These are phyloP conservation scores for Apiospora hydei DNA, from an alignment of 2,329 filamentous ascomycete species.

Conservation along the genomic window DNA sequence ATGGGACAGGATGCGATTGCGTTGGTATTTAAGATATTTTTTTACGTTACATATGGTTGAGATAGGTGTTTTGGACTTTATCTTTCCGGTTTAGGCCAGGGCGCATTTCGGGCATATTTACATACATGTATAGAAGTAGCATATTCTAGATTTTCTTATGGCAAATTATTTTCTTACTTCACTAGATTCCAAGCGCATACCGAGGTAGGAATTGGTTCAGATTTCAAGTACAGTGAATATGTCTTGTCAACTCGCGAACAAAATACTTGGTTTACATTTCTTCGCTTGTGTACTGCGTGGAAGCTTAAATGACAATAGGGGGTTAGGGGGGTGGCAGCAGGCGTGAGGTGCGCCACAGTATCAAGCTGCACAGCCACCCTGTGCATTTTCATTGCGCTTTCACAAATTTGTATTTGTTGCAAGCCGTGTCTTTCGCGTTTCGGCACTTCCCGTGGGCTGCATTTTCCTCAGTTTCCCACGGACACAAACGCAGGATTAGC, in stretches of 20 bases:
- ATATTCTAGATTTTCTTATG: neutral
- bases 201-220: fast-evolving
- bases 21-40: neutral
- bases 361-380: neutral
- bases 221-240: neutral
- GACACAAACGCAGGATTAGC: too few species aligned
- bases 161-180: neutral
- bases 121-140: neutral
- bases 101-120: neutral
- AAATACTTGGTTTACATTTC: too few species aligned
- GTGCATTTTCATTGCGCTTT: neutral
- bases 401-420: neutral
- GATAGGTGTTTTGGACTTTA: neutral
- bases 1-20: neutral
- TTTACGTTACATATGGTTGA: neutral
- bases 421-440: neutral
- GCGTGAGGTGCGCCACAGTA: neutral
- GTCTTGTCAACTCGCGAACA: too few species aligned
- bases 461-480: neutral
- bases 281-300: neutral
- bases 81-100: neutral
- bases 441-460: neutral
- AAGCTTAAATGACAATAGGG: neutral
- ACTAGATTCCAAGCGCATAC: neutral
- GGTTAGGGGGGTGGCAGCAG: neutral